Base-by-base conservation (phyloP, 352 stramenopile genomes). In the Aphanomyces invadans region DNA sequence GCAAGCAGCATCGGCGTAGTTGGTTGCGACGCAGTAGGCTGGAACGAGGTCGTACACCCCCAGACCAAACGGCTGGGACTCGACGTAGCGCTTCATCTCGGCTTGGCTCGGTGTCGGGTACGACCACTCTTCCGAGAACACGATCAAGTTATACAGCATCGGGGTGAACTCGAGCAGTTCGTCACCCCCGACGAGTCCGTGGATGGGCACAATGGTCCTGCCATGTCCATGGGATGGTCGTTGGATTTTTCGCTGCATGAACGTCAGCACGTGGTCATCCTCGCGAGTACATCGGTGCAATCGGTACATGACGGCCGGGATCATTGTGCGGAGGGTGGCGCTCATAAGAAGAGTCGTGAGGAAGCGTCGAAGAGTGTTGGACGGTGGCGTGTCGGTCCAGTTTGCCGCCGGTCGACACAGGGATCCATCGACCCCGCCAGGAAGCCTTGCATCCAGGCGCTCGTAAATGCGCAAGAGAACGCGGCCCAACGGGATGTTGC, bases 91-190 rank as follows among this genome's bases (percentile, higher is more conserved):
- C 17, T 87, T 48, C 19, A 90, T 69, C 49, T 79, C 83, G 19
- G 63, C 72, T 49, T 83, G 81, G 59, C 79, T 65, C 0, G 80
- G 81, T 17, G 76, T 83, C 29, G 80, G 80, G 29, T 65, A 68
- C 62, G 84, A 75, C 81, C 80, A 88, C 79, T 89, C 86, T 54
- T 89, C 81, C 1, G 79, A 88, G 63, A 88, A 89, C 44, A 89
- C 81, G 57, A 89, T 81, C n/a, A 89, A 59, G 33, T 87, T 82
- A 66, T 89, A 89, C 23, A 89, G 73, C 78, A 88, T 85, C 56
- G 28, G 21, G 25, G 32, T 51, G 15, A 63, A 48, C 17, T 87
- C 78, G 7, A 42, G 7, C 36, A 42, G 15, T 7, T 7, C 36
- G 36, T 42, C 36, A 42, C 36, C 36, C 36, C 15, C 7, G 15